These are phyloP conservation scores for Agaricales sp. DNA, from an alignment of 1,284 basidiomycete genomes.

Conservation along the genomic window DNA sequence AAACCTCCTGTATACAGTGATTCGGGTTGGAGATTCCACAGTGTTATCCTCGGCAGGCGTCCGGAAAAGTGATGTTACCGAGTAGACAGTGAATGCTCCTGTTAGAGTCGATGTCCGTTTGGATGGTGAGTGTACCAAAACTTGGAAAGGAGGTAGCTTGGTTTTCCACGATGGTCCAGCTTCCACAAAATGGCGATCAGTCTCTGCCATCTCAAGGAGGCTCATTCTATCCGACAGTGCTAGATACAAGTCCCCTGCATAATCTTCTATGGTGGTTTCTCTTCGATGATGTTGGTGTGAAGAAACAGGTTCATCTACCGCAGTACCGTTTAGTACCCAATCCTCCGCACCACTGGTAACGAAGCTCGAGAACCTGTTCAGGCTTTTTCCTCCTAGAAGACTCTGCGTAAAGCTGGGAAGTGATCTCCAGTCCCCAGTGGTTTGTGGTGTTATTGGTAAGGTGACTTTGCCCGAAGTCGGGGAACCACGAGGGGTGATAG, in stretches of 20 bases:
- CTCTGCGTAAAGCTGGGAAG: slow-evolving; percentile 63
- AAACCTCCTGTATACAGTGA: slow-evolving; percentile 73
- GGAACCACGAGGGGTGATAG: slow-evolving; percentile 44
- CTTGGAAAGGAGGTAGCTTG: slow-evolving; percentile 59
- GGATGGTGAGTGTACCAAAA: slow-evolving; percentile 72
- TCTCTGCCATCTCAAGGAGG: slow-evolving; percentile 34
- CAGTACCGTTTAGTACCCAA: slow-evolving; percentile 57
- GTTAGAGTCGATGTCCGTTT: slow-evolving; percentile 57
- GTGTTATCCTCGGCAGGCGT: slow-evolving; percentile 15
- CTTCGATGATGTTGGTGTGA: slow-evolving; percentile 16
- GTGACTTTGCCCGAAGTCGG: slow-evolving; percentile 23
- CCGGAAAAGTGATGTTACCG: slow-evolving; percentile 65
- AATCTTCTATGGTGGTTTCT: slow-evolving; percentile 24
- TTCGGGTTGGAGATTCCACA: slow-evolving; percentile 30
- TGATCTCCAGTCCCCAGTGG: slow-evolving; percentile 59
- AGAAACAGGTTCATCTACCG: slow-evolving; percentile 14
- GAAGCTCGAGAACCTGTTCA: slow-evolving; percentile 78
- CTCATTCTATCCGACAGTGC: slow-evolving; percentile 17
- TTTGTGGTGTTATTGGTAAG: slow-evolving; percentile 51
- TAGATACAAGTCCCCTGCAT: no score
- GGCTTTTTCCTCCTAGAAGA: slow-evolving; percentile 62
- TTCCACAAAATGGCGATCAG: slow-evolving; percentile 65
- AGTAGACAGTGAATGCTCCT: slow-evolving; percentile 69
- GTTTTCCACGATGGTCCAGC: slow-evolving; percentile 65
- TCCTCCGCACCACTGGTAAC: slow-evolving; percentile 80